Evolutionary conservation across 495 filamentous ascomycete species (phyloP).

Genomic region (Xylaria sp.): DNA sequence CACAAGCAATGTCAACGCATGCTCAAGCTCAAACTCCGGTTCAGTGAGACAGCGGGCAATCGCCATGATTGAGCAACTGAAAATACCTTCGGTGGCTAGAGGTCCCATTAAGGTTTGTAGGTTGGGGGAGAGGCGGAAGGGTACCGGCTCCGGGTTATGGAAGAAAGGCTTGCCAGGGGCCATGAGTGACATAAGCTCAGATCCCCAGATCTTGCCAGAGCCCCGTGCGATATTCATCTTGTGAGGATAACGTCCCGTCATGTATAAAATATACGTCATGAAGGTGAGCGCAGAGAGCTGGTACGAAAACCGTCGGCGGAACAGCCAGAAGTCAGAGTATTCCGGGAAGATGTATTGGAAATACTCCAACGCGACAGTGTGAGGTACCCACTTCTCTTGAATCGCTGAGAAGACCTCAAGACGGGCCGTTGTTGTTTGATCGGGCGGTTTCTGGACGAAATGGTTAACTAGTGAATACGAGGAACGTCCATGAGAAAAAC

Average conservation of each 20-base stretch:
- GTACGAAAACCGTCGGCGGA: conserved; percentile 94
- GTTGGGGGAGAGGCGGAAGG: conserved; percentile 96
- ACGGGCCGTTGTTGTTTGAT: conserved; percentile 71
- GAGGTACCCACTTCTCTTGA: conserved; percentile 87
- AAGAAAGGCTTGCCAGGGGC: conserved; percentile 81
- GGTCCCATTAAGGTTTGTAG: conserved; percentile 95
- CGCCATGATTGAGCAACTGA: conserved; percentile 88
- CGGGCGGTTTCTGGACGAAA: conserved; percentile 60
- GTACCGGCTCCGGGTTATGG: conserved; percentile 91
- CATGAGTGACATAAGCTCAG: conserved; percentile 88
- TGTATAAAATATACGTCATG: conserved; percentile 98
- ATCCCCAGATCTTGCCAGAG: conserved; percentile 94
- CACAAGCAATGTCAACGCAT: conserved; percentile 91
- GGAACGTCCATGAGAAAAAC: conserved; percentile 28
- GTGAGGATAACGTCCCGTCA: conserved; percentile 90
- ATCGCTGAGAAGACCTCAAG: conserved; percentile 90
- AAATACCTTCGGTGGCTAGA: conserved; percentile 93
- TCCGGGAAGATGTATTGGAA: conserved; percentile 89
- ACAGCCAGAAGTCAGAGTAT: conserved; percentile 95
- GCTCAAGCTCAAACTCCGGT: conserved; percentile 86
- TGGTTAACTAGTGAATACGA: conserved; percentile 27
- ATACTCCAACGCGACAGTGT: conserved; percentile 81
- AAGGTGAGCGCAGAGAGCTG: conserved; percentile 96
- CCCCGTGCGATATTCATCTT: conserved; percentile 90
- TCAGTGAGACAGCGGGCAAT: conserved; percentile 96